Base-by-base conservation (phyloP, 176 grass and related monocot genomes). In the Zizania latifolia region DNA sequence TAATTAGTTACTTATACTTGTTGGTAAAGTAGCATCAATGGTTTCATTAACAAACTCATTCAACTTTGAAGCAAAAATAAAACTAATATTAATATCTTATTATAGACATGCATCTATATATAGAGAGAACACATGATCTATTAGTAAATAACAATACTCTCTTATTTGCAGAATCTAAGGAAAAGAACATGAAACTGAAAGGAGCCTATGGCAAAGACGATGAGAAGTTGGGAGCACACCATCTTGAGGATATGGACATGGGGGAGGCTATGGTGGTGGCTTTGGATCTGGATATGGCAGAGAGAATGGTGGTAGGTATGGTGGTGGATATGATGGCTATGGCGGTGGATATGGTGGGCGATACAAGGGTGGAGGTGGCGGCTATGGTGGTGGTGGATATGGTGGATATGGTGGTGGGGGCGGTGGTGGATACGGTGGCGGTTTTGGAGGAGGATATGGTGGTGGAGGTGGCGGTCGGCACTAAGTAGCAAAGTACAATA, bases 391-490 rank as follows among this genome's bases (percentile, higher is more conserved):
- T n/a, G n/a, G 67, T 15, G 78, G 78, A 0, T 61, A 68, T n/a
- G 72, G 62, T 23, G 11, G 39, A 8, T 71, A 58, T 7, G 64
- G 64, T 5, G 40, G 66, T 1, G 78, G 78, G 11, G 41, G 41
- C 30, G 58, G 73, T 4, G 4, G 11, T 10, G 78, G 79, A 0
- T 33, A 66, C 40, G 11, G 40, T 0, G n/a, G n/a, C n/a, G 51
- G 77, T 0, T n/a, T 48, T 0, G 43, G 67, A 0, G 33, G 50
- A 14, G 40, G 40, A 4, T 43, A 43, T 2, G 40, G 40, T 43
- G 40, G 40, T 43, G 40, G 40, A 15, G 40, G 2, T 23, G 71
- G 71, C 77, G 26, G 86, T 89, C 2, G 40, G 40, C 13, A 43
- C 40, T 43, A 43, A 43, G n/a, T n/a, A n/a, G n/a, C n/a, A n/a